Evolutionary conservation across 371 early-diverging fungal genomes (phyloP).

Genomic region (Syncephalis plumigaleata): DNA sequence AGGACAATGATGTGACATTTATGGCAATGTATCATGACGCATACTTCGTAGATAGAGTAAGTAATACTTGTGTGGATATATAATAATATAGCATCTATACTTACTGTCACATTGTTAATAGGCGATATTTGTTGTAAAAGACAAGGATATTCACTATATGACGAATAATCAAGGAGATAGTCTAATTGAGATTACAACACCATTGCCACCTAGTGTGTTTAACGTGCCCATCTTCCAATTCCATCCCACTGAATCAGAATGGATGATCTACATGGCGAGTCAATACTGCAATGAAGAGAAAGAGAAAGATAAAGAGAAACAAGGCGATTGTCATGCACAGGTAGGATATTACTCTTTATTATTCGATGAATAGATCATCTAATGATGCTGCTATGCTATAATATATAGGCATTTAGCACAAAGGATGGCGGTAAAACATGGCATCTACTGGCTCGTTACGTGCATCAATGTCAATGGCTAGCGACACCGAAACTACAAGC

Average conservation of each 20-base stretch:
- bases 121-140: constrained; percentile 54
- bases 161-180: constrained; percentile 55
- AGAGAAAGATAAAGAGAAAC: too few species aligned
- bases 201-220: constrained; percentile 33
- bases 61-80: neutral
- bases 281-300: constrained; percentile 20
- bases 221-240: constrained; percentile 42
- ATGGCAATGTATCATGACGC: constrained; percentile 46
- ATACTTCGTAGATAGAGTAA: constrained; percentile 35
- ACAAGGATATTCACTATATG: constrained; percentile 25
- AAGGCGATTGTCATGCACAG: too few species aligned
- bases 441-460: constrained; percentile 48
- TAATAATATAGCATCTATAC: too few species aligned
- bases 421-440: constrained; percentile 54
- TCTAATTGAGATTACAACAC: constrained; percentile 32
- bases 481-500: constrained; percentile 15
- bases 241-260: constrained; percentile 57
- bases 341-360: neutral
- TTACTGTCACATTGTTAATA: constrained; percentile 3
- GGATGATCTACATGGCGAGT: constrained; percentile 63
- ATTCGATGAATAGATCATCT: constrained; percentile 4
- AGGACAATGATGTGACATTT: constrained; percentile 13
- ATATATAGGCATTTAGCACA: constrained; percentile 40
- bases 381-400: too few species aligned
- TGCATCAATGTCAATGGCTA: constrained; percentile 60